Conservation (phyloP, 176 grass and related monocot genomes). For the Echinochloa phyllopogon region DNA sequence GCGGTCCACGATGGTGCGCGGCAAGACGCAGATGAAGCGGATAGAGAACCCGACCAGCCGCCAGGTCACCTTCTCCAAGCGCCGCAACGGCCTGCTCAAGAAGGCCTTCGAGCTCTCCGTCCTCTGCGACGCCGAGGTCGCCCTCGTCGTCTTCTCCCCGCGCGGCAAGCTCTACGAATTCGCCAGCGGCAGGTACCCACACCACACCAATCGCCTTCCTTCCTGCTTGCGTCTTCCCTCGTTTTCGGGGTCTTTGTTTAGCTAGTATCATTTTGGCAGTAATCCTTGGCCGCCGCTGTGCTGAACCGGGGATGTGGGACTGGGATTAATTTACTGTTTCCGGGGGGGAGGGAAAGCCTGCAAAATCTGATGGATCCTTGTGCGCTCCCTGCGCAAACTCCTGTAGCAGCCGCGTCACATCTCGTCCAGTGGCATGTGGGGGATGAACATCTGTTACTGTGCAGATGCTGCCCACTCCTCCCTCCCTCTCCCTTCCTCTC, state of each 20-base stretch:
- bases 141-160: constrained; percentile 78
- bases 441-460: constrained; percentile 11
- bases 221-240: no score
- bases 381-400: constrained; percentile 22
- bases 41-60: constrained; percentile 82
- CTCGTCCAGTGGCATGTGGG: background rate
- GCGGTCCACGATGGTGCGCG: constrained; percentile 63
- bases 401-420: constrained; percentile 16
- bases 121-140: constrained; percentile 93
- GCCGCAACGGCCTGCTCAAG: constrained; percentile 84
- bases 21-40: constrained; percentile 80
- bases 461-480: background rate
- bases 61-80: constrained; percentile 97
- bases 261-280: background rate
- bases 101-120: constrained; percentile 94
- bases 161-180: constrained; percentile 80
- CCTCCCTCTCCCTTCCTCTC: background rate
- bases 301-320: background rate
- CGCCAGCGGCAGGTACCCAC: constrained; percentile 51
- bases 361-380: constrained; percentile 42
- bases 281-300: background rate
- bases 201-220: no score
- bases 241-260: constrained; percentile 27
- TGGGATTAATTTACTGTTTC: constrained; percentile 34
- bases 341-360: constrained; percentile 7